Conservation (phyloP, 371 early-diverging fungal species). For the Coemansia sp. region DNA sequence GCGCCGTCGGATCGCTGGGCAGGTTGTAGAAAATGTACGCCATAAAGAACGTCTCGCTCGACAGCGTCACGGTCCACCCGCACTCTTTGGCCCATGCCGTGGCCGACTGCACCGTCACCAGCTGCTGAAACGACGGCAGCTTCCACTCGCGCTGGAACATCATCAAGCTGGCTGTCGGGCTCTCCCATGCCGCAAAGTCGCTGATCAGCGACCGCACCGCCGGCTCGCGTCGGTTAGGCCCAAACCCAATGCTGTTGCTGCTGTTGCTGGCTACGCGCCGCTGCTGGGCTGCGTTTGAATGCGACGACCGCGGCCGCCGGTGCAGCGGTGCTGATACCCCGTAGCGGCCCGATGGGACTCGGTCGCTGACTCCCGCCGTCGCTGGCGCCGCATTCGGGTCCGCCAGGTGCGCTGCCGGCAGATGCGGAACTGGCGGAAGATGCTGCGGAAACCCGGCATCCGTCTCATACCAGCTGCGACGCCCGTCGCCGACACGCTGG, state of each 20-base stretch:
- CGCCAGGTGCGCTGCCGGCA: not conserved
- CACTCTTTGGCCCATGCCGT: constrained; percentile 47
- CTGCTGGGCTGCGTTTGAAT: constrained; percentile 30
- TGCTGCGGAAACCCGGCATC: constrained; percentile 13
- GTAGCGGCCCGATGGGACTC: constrained; percentile 3
- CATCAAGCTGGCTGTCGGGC: constrained; percentile 46
- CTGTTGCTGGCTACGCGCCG: constrained; percentile 32
- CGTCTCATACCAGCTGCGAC: constrained; percentile 32
- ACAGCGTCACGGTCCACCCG: constrained; percentile 49
- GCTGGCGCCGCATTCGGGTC: constrained; percentile 7
- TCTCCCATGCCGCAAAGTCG: constrained; percentile 51
- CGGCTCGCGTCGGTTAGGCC: constrained; percentile 38
- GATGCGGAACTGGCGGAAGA: constrained; percentile 33
- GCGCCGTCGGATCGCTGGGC: constrained; percentile 24
- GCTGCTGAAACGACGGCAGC: constrained; percentile 52
- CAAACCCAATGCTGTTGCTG: constrained; percentile 13
- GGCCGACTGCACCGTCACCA: constrained; percentile 38
- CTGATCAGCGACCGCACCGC: constrained; percentile 41
- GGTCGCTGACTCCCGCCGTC: constrained; percentile 9
- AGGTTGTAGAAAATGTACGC: constrained; percentile 47
- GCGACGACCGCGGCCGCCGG: constrained; percentile 40
- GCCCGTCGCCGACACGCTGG: constrained; percentile 15
- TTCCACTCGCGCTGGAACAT: constrained; percentile 53
- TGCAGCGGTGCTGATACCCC: constrained; percentile 14
- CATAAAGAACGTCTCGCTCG: constrained; percentile 50